These are phyloP conservation scores for Debaryomycetaceae sp. DNA, from an alignment of 1,139 yeast genomes.

Conservation along the genomic window DNA sequence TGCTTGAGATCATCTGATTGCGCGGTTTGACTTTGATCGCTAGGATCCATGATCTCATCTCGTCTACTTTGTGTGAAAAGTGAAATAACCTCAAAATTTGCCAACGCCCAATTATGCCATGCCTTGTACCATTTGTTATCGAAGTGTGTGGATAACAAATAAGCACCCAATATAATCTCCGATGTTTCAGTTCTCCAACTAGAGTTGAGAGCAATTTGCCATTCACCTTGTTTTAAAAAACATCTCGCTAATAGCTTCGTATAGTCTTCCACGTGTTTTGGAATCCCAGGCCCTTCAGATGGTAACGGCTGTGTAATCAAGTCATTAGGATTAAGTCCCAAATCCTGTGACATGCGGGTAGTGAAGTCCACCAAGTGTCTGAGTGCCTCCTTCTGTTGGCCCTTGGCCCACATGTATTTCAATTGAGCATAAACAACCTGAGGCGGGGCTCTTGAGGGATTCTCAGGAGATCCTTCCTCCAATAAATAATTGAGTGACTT, in stretches of 20 bases:
- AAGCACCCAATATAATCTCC: conserved; percentile 82
- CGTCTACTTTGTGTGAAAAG: conserved; percentile 43
- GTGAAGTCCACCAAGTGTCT: conserved; percentile 86
- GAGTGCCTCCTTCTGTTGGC: conserved; percentile 82
- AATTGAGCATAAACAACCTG: conserved; percentile 96
- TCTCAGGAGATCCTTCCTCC: conserved; percentile 56
- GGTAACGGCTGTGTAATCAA: conserved; percentile 88
- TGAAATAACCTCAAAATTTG: conserved; percentile 92
- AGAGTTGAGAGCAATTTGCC: conserved; percentile 82
- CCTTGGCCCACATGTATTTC: conserved; percentile 96
- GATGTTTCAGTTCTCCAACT: conserved; percentile 82
- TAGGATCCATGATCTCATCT: conserved; percentile 23
- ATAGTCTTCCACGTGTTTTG: conserved; percentile 75
- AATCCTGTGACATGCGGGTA: conserved; percentile 82
- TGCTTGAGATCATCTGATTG: conserved; percentile 9
- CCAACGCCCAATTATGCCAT: conserved; percentile 99
- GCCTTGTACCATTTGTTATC: conserved; percentile 95
- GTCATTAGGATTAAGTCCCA: conserved; percentile 76
- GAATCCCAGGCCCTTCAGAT: conserved; percentile 66
- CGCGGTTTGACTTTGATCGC: conserved; percentile 15
- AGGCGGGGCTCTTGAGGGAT: conserved; percentile 83
- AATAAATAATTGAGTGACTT: conserved; percentile 77
- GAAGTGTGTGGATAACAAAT: conserved; percentile 89
- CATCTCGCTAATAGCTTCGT: conserved; percentile 91
- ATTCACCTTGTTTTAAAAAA: conserved; percentile 95